Percentiles rank a stretch among this genome's conserved stretches.
phyloP scores from a whole-genome alignment of 2,329 filamentous ascomycete species.

The Botryotinia convoluta region DNA sequence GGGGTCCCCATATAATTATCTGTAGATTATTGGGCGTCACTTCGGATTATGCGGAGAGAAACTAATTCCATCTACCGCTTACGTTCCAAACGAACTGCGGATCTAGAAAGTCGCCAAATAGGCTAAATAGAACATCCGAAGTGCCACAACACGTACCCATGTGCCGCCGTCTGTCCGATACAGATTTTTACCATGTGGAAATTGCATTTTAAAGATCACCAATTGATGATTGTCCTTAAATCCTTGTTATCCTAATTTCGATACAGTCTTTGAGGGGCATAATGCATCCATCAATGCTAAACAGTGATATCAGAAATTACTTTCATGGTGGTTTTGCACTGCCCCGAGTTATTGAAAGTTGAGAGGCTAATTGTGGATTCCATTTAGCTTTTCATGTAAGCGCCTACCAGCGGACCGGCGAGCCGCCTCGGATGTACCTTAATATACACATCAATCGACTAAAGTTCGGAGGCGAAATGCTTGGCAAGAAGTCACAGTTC shows the following conservation, averaged over 20 bases:
- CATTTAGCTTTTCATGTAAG: slow-evolving; percentile 1
- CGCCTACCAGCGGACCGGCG: slow-evolving; percentile 6
- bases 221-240: neutral
- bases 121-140: slow-evolving; percentile 13
- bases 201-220: neutral
- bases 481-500: neutral
- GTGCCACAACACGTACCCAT: neutral
- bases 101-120: slow-evolving; percentile 1
- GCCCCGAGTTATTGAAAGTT: neutral
- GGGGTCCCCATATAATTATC: slow-evolving; percentile 9
- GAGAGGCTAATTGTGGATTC: neutral
- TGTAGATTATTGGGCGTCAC: neutral
- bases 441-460: neutral
- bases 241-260: neutral
- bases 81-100: neutral
- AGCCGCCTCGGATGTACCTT: neutral
- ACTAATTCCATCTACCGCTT: slow-evolving; percentile 23
- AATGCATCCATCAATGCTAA: neutral
- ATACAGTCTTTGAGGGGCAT: neutral
- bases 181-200: slow-evolving; percentile 5
- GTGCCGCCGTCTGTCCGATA: neutral
- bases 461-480: slow-evolving; percentile 6
- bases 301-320: neutral
- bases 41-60: slow-evolving; percentile 26
- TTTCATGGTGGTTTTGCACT: neutral